phyloP scores from a whole-genome alignment of 2,329 filamentous ascomycete genomes.

The Dendryphion nanum region DNA sequence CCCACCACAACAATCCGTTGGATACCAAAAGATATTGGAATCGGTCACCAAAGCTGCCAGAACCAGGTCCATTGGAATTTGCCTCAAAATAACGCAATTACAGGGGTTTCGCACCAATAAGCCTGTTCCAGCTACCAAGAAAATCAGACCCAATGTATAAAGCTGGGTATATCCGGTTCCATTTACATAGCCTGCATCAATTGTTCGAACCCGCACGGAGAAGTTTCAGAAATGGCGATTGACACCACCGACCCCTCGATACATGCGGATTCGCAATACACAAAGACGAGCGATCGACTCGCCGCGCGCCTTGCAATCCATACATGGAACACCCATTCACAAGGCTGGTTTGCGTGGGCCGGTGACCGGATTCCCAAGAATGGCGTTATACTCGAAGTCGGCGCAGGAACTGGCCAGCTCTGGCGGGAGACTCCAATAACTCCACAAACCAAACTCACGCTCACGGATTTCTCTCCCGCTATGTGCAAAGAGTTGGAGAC shows the following conservation, averaged over 20 bases:
- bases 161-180: too few relatives aligned
- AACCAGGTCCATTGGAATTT: too few relatives aligned
- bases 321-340: constrained; percentile 9
- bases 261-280: constrained; percentile 9
- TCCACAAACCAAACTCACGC: constrained; percentile 4
- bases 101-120: too few relatives aligned
- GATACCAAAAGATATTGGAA: too few relatives aligned
- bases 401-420: constrained; percentile 14
- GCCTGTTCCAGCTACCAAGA: too few relatives aligned
- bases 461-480: constrained; percentile 13
- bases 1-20: too few relatives aligned
- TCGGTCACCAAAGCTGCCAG: too few relatives aligned
- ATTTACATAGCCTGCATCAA: too few relatives aligned
- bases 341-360: constrained; percentile 12
- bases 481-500: constrained; percentile 11
- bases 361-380: constrained; percentile 3
- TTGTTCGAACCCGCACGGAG: too few relatives aligned
- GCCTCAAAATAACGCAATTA: too few relatives aligned
- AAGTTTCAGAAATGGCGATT: constrained; percentile 4
- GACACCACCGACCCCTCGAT: constrained; percentile 9
- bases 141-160: too few relatives aligned
- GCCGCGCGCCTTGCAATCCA: constrained; percentile 11
- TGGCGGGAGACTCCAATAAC: constrained; percentile 9
- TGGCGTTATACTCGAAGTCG: constrained; percentile 11
- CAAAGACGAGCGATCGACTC: constrained; percentile 8